Conservation (phyloP, 2,329 filamentous ascomycete species). For the Colletotrichum graminicola region DNA sequence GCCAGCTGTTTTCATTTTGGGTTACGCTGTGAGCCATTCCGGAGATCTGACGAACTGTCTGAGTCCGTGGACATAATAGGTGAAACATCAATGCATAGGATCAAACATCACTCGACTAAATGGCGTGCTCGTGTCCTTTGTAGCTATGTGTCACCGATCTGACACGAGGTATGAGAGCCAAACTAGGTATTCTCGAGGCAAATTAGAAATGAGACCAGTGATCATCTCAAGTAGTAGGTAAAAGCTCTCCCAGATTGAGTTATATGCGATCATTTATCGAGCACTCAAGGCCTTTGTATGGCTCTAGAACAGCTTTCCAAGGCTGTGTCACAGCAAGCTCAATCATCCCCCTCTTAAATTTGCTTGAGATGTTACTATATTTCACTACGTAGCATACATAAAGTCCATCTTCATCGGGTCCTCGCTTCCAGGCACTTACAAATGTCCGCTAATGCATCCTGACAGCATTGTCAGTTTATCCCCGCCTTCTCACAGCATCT, state of each 20-base stretch:
- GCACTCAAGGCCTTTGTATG: too few species aligned
- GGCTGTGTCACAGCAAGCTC: background rate
- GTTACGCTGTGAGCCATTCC: background rate
- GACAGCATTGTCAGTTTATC: background rate
- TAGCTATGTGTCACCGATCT: background rate
- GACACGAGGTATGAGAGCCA: background rate
- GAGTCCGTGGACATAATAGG: conserved; percentile 2
- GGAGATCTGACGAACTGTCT: conserved; percentile 9
- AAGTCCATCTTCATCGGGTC: background rate
- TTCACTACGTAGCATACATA: background rate
- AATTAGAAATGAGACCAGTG: background rate
- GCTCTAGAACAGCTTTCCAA: background rate
- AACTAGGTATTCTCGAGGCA: background rate
- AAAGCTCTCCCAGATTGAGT: background rate
- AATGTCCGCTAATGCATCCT: background rate
- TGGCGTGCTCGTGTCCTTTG: background rate
- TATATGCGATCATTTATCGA: background rate
- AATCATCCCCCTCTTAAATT: background rate
- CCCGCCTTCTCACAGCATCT: background rate
- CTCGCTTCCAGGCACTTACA: background rate
- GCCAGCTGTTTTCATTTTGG: background rate
- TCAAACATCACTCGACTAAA: conserved; percentile 7
- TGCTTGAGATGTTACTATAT: background rate
- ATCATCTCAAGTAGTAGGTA: background rate
- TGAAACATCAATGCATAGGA: conserved; percentile 28